Percentiles rank a stretch among this genome's conserved stretches.
phyloP scores from a whole-genome alignment of 257 asterid species.

The Nicotiana attenuata region DNA sequence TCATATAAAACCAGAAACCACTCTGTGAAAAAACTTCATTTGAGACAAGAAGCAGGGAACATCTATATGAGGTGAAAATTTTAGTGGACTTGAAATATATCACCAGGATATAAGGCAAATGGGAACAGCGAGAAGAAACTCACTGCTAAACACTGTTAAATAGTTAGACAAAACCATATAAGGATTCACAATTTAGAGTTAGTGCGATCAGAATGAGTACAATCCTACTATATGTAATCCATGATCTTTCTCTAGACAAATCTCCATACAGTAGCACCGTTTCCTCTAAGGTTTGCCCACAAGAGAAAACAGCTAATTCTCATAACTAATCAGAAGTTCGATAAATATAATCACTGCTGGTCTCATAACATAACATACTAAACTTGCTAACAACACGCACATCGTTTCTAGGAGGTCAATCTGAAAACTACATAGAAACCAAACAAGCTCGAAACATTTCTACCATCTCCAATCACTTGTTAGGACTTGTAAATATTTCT shows the following conservation, averaged over 20 bases:
- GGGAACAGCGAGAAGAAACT: not conserved
- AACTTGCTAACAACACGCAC: not conserved
- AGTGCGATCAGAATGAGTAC: no score
- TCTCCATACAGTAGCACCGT: not conserved
- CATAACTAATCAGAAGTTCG: not conserved
- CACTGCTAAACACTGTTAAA: not conserved
- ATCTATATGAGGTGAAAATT: not conserved
- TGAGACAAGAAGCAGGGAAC: not conserved
- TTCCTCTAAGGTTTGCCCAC: not conserved
- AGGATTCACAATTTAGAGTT: no score
- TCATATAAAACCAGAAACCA: not conserved
- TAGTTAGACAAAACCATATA: no score
- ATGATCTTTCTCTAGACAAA: no score
- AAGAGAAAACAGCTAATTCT: conserved; percentile 1
- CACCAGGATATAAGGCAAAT: not conserved
- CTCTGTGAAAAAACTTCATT: not conserved
- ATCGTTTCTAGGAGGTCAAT: not conserved
- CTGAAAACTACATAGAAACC: not conserved
- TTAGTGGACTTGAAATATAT: not conserved
- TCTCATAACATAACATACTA: not conserved
- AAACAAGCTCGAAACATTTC: not conserved
- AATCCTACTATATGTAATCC: no score
- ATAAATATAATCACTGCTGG: not conserved
- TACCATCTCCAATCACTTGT: not conserved
- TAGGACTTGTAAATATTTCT: not conserved